Conservation (phyloP, 2,329 filamentous ascomycete species). For the Talaromyces sp. region DNA sequence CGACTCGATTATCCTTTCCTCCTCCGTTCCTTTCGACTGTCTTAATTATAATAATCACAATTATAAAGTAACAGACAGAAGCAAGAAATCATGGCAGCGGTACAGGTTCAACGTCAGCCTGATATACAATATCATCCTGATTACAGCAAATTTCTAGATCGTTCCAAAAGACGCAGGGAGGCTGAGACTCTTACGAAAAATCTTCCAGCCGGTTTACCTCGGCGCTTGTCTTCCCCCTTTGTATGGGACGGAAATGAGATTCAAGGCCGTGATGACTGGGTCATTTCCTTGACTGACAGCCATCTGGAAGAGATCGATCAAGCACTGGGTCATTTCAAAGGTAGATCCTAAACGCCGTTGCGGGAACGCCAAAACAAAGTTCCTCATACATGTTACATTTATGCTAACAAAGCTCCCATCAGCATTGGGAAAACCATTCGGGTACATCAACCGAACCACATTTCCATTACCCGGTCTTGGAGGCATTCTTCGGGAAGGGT, state of each 20-base stretch:
- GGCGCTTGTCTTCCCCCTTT: slow-evolving; percentile 39
- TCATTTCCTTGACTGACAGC: slow-evolving; percentile 33
- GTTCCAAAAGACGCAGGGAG: slow-evolving; percentile 22
- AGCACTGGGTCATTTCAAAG: slow-evolving; percentile 43
- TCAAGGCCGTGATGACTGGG: slow-evolving; percentile 39
- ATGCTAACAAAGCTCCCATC: neutral
- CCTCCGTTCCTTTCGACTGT: neutral
- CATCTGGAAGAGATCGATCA: slow-evolving; percentile 44
- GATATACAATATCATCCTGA: slow-evolving; percentile 32
- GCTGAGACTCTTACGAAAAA: slow-evolving; percentile 21
- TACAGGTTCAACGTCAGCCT: slow-evolving; percentile 21
- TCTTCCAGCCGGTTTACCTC: slow-evolving; percentile 44
- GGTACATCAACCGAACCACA: slow-evolving; percentile 45
- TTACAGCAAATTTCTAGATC: slow-evolving; percentile 26
- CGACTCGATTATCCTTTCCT: neutral
- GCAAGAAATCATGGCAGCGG: neutral
- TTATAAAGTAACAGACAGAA: neutral
- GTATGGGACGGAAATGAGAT: slow-evolving; percentile 48
- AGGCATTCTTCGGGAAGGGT: slow-evolving; percentile 31
- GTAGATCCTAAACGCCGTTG: slow-evolving; percentile 19
- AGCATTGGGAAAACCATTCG: slow-evolving; percentile 31
- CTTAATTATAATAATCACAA: neutral
- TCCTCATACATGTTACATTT: neutral
- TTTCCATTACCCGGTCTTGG: slow-evolving; percentile 43
- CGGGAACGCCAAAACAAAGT: neutral